Conservation (phyloP, 768 basidiomycete species). For the Gelatoporia subvermispora region DNA sequence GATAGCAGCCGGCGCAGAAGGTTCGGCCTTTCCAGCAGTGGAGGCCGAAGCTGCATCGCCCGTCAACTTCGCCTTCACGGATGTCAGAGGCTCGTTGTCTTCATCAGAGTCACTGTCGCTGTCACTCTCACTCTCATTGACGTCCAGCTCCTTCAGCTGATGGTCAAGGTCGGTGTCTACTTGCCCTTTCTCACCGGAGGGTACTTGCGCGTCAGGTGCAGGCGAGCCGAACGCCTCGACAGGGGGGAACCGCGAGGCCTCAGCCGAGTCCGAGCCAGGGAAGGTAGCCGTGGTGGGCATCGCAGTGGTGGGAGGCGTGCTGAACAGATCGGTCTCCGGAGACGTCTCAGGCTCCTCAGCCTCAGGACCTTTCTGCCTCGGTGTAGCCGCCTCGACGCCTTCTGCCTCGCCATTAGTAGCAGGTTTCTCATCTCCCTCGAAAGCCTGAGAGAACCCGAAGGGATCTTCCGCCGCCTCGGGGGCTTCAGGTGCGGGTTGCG, state of each 20-base stretch:
- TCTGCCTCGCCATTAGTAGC: background rate
- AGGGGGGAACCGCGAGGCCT: background rate
- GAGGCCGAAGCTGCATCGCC: constrained; percentile 1
- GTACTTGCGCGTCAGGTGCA: background rate
- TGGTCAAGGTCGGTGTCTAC: constrained; percentile 48
- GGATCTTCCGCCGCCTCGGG: constrained; percentile 35
- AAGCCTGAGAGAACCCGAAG: constrained; percentile 42
- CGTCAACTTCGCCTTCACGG: constrained; percentile 17
- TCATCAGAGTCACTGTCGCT: constrained; percentile 45
- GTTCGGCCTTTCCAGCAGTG: constrained; percentile 12
- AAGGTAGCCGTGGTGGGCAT: background rate
- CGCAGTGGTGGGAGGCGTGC: constrained; percentile 53
- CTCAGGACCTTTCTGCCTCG: constrained; percentile 4
- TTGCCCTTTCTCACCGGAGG: constrained; percentile 9
- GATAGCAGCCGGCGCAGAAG: constrained; percentile 11
- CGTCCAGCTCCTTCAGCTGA: constrained; percentile 55
- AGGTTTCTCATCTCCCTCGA: constrained; percentile 19
- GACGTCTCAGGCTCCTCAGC: constrained; percentile 9
- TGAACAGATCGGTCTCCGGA: constrained; percentile 35
- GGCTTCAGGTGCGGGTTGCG: constrained; percentile 15
- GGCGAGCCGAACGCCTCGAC: background rate
- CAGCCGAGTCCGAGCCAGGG: background rate
- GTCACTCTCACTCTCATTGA: constrained; percentile 36
- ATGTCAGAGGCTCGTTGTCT: constrained; percentile 25
- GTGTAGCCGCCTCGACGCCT: constrained; percentile 7